phyloP scores from a whole-genome alignment of 306 rosid genomes.

The Fagus sylvatica region DNA sequence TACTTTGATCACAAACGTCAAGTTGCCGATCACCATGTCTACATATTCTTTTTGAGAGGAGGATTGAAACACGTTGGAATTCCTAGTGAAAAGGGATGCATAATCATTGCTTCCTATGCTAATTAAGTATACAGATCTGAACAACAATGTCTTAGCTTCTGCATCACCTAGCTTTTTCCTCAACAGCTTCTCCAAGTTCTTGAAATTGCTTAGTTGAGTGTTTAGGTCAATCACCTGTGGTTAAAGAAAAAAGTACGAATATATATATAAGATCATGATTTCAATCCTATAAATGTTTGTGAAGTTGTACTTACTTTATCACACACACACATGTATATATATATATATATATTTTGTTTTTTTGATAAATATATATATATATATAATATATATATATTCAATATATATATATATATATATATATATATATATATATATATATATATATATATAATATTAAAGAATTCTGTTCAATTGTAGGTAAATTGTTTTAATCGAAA shows the following conservation, averaged over 20 bases:
- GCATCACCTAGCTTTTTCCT: slow-evolving; percentile 31
- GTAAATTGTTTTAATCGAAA: no score
- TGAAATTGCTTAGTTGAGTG: slow-evolving; percentile 45
- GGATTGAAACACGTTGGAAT: not conserved
- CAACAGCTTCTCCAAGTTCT: slow-evolving; percentile 31
- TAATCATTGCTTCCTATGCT: slow-evolving; percentile 44
- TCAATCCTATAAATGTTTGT: no score
- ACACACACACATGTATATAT: no score
- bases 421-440: no score
- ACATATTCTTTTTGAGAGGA: slow-evolving; percentile 16
- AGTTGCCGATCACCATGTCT: slow-evolving; percentile 33
- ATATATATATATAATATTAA: no score
- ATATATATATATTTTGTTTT: no score
- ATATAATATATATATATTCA: no score
- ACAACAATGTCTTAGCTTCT: slow-evolving; percentile 31
- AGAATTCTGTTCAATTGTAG: no score
- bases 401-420: no score
- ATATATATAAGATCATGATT: no score
- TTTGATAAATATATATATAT: no score
- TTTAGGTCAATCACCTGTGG: slow-evolving; percentile 20
- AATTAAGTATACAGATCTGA: slow-evolving; percentile 34
- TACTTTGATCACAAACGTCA: slow-evolving; percentile 28
- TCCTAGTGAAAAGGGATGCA: not conserved
- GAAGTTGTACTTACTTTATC: slow-evolving; percentile 24
- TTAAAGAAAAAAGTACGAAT: not conserved